Percentiles rank a stretch among this genome's conserved stretches.
phyloP scores from a whole-genome alignment of 768 basidiomycete genomes.

The Collybia nuda region DNA sequence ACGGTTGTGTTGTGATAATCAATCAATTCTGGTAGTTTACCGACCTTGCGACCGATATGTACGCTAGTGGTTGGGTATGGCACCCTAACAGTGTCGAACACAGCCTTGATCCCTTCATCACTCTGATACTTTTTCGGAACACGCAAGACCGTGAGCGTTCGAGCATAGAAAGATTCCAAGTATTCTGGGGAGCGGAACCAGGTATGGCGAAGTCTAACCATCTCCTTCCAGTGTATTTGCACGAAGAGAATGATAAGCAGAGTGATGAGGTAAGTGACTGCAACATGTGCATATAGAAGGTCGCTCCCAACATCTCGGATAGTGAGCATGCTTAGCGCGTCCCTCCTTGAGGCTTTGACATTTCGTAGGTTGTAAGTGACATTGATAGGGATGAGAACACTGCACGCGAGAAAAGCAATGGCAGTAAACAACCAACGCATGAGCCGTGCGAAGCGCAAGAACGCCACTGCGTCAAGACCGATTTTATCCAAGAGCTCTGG shows the following conservation, averaged over 20 bases:
- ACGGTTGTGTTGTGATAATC: slow-evolving; percentile 94
- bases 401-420: slow-evolving; percentile 65
- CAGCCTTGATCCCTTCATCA: slow-evolving; percentile 78
- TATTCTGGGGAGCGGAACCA: slow-evolving; percentile 95
- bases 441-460: slow-evolving; percentile 88
- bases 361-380: slow-evolving; percentile 77
- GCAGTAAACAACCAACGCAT: slow-evolving; percentile 70
- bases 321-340: slow-evolving; percentile 78
- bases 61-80: slow-evolving; percentile 93
- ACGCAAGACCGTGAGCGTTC: slow-evolving; percentile 80
- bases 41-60: slow-evolving; percentile 85
- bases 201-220: slow-evolving; percentile 74
- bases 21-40: slow-evolving; percentile 85
- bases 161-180: slow-evolving; percentile 86
- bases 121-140: slow-evolving; percentile 81
- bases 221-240: slow-evolving; percentile 72
- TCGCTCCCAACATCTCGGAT: slow-evolving; percentile 78
- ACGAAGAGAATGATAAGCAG: slow-evolving; percentile 69
- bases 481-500: slow-evolving; percentile 86
- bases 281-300: slow-evolving; percentile 83
- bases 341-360: slow-evolving; percentile 48
- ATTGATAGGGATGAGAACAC: slow-evolving; percentile 84
- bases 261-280: slow-evolving; percentile 79
- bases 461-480: slow-evolving; percentile 92
- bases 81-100: slow-evolving; percentile 73